Base-by-base conservation (phyloP, 179 eudicot genomes). In the Nepenthes alata region DNA sequence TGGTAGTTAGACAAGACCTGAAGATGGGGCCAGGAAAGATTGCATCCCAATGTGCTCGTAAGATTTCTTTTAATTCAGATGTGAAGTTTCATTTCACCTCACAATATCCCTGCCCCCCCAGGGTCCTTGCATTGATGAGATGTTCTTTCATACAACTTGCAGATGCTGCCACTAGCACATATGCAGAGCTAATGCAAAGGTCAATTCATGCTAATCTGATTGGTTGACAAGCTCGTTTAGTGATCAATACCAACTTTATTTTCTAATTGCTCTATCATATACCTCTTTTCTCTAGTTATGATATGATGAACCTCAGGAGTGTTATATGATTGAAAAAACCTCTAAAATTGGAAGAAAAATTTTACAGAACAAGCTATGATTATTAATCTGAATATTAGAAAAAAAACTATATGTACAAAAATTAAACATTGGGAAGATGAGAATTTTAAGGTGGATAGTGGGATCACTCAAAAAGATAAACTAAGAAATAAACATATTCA, bases 11-110 rank as follows among this genome's bases (percentile, higher is more conserved):
- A 72, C 96, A 89, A 78, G 98, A 91, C 77, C 77, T 91, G 62
- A 89, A 83, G 82, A 91, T 89, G 98, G 95, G 95, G 68, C 50
- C 84, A 11, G 96, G 98, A 67, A 89, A 89, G 69, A 77, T 89
- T 72, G 96, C 96, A 13, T 89, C 98, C 74, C 96, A 91, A 72
- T 91, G 98, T 81, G 96, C 98, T 68, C 98, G 96, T 89, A 85
- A 81, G 91, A 64, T 60, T 38, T 47, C 37, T 25, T 52, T 4
- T 5, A 16, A 0, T 47, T n/a, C 8, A 61, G 11, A 59, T 13
- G 1, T 34, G 12, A 35, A 6, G n/a, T 47, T 25, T 25, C 34
- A 2, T 49, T 7, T 35, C 16, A 12, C 38, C 35, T 36, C 11
- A 13, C 8, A 10, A 7, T 69, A n/a, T 50, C 44, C 14, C 3